Percentiles rank a stretch among this genome's conserved stretches.
Evolutionary conservation across 2,329 filamentous ascomycete species (phyloP).

Genomic region (Sporothrix mexicana): DNA sequence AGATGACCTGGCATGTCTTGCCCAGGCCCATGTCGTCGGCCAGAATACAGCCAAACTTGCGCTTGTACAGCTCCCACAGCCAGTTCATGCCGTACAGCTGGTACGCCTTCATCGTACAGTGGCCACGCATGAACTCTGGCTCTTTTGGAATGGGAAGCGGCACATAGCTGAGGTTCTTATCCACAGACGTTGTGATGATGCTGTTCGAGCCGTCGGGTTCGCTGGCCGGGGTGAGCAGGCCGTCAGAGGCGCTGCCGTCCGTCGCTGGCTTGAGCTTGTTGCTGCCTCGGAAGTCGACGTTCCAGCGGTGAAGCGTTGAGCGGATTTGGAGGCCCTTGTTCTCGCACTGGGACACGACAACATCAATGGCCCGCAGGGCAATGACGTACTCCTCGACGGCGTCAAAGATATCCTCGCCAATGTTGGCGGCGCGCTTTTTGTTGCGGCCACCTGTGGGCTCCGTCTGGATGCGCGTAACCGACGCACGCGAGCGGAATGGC

Average conservation of each 20-base stretch:
- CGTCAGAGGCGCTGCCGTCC: background rate
- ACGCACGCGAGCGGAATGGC: slow-evolving; percentile 72
- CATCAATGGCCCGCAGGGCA: slow-evolving; percentile 82
- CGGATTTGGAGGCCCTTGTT: slow-evolving; percentile 66
- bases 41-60: slow-evolving; percentile 83
- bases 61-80: slow-evolving; percentile 82
- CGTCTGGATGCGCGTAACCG: slow-evolving; percentile 68
- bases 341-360: slow-evolving; percentile 78
- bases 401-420: slow-evolving; percentile 60
- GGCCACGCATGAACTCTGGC: slow-evolving; percentile 76
- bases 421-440: slow-evolving; percentile 55
- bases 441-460: slow-evolving; percentile 45
- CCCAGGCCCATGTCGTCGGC: slow-evolving; percentile 97
- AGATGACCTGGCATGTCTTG: slow-evolving; percentile 96
- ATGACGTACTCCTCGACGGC: slow-evolving; percentile 72
- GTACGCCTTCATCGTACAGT: slow-evolving; percentile 85
- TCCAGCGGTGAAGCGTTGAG: slow-evolving; percentile 54
- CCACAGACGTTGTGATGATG: slow-evolving; percentile 20
- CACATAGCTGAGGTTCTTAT: slow-evolving; percentile 40
- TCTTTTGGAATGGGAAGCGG: slow-evolving; percentile 62
- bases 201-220: slow-evolving; percentile 36
- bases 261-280: slow-evolving; percentile 43
- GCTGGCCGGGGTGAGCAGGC: slow-evolving; percentile 46
- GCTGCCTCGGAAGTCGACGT: slow-evolving; percentile 55
- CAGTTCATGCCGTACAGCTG: slow-evolving; percentile 95